A percentile compares a stretch with the other conserved stretches of the same genome.
Evolutionary conservation across 306 rosid species (phyloP).

Genomic region (Luffa acutangula): DNA sequence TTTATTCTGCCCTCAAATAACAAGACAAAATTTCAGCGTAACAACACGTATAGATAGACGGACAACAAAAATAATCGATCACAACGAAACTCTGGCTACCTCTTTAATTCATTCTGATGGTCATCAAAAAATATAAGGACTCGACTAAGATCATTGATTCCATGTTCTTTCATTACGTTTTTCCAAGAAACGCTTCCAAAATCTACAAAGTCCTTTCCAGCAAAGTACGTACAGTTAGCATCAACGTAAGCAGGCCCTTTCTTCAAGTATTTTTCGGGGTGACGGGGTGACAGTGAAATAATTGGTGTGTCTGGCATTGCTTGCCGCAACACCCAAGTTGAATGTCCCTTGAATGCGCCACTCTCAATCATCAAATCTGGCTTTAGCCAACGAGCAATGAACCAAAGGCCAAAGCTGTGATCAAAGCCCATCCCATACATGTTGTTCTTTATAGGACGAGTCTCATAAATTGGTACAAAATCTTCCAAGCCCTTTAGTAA

Average conservation of each 20-base stretch:
- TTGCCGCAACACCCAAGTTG: constrained; percentile 97
- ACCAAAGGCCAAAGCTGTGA: constrained; percentile 99
- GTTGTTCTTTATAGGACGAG: constrained; percentile 79
- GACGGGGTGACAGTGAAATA: constrained; percentile 81
- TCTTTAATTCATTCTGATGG: constrained; percentile 93
- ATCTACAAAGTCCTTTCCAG: constrained; percentile 92
- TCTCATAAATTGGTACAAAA: constrained; percentile 83
- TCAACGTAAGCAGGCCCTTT: constrained; percentile 98
- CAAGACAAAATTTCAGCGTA: constrained; percentile 14
- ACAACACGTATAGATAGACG: neutral
- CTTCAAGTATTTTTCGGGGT: constrained; percentile 89
- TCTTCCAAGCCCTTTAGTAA: constrained; percentile 74
- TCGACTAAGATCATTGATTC: constrained; percentile 52
- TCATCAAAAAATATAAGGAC: constrained; percentile 90
- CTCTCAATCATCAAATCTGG: constrained; percentile 94
- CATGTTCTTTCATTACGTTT: constrained; percentile 48
- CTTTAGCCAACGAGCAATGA: constrained; percentile 78
- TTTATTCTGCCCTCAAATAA: constrained; percentile 46
- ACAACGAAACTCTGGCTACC: constrained; percentile 32
- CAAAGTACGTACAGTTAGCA: constrained; percentile 79
- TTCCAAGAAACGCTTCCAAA: constrained; percentile 87
- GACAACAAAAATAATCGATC: constrained; percentile 5
- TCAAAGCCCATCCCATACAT: constrained; percentile 97
- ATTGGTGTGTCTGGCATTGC: constrained; percentile 78
- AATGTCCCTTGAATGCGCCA: constrained; percentile 98